Conservation (phyloP, 805 yeast species). For the Lipomyces japonicus region DNA sequence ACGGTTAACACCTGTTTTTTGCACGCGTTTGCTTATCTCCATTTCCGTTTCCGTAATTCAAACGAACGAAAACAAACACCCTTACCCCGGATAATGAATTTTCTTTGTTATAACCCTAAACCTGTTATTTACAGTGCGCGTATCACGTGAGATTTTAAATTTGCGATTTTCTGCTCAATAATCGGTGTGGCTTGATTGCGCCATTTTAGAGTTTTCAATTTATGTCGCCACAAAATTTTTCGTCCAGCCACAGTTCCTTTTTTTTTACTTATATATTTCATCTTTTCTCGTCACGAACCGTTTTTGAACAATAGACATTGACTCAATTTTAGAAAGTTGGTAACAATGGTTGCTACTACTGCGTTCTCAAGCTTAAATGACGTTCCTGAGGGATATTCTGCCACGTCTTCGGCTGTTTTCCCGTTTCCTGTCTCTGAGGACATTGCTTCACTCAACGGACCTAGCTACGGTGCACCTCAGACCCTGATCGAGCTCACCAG, state of each 20-base stretch:
- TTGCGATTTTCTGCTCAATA: no score
- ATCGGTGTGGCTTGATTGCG: not conserved
- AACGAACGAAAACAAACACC: no score
- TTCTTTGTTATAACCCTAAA: no score
- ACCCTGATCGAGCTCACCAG: conserved; percentile 26
- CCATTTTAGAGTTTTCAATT: conserved; percentile 1
- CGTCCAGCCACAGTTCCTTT: not conserved
- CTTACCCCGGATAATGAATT: no score
- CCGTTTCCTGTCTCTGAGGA: conserved; percentile 21
- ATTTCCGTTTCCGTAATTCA: no score
- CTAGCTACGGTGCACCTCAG: conserved; percentile 22
- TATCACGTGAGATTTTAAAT: no score
- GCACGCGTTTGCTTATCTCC: no score
- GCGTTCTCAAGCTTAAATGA: no score
- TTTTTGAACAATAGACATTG: not conserved
- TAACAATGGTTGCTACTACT: conserved; percentile 2
- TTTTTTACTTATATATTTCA: not conserved
- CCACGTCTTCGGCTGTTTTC: conserved; percentile 6
- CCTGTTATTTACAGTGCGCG: no score
- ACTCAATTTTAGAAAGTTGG: no score
- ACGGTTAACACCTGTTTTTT: no score
- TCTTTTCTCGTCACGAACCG: not conserved
- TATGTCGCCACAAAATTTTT: not conserved
- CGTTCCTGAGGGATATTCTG: not conserved
- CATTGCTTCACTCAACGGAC: conserved; percentile 20